phyloP scores from a whole-genome alignment of 345 rosid species.

The thale cress (Arabidopsis thaliana) region DNA sequence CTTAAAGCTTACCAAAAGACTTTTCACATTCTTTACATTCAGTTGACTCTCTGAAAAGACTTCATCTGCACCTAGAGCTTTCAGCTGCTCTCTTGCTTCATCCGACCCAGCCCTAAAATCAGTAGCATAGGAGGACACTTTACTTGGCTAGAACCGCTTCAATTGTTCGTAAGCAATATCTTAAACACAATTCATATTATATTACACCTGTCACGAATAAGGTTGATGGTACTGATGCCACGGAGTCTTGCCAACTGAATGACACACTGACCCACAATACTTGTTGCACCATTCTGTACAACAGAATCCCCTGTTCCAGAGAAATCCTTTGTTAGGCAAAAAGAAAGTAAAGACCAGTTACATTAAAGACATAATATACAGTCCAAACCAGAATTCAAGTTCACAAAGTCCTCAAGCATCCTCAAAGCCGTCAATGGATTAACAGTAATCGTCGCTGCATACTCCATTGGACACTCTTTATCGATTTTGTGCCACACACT shows the following conservation, averaged over 20 bases:
- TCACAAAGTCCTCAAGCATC: constrained; percentile 83
- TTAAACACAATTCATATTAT: not conserved
- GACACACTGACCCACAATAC: constrained; percentile 87
- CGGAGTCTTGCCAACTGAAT: constrained; percentile 78
- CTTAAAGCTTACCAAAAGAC: constrained; percentile 66
- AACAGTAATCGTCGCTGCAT: constrained; percentile 87
- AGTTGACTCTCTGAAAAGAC: constrained; percentile 78
- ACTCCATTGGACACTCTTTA: constrained; percentile 73
- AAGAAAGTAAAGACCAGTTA: constrained; percentile 10
- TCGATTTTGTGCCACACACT: constrained; percentile 79
- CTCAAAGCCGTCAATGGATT: constrained; percentile 88
- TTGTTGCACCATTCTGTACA: constrained; percentile 94
- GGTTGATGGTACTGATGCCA: constrained; percentile 71
- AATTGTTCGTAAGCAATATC: not conserved
- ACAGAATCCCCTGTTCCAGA: constrained; percentile 67
- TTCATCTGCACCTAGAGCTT: constrained; percentile 77
- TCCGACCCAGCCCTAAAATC: constrained; percentile 66
- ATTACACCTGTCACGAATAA: constrained; percentile 80
- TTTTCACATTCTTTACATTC: constrained; percentile 77
- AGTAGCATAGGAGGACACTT: constrained; percentile 32
- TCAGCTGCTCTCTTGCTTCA: constrained; percentile 67
- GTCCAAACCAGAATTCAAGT: constrained; percentile 60
- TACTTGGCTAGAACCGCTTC: not conserved
- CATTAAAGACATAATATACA: not conserved
- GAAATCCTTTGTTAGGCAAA: constrained; percentile 32